These are phyloP conservation scores for Xylaria sp. DNA, from an alignment of 2,329 filamentous ascomycete genomes.

Conservation along the genomic window DNA sequence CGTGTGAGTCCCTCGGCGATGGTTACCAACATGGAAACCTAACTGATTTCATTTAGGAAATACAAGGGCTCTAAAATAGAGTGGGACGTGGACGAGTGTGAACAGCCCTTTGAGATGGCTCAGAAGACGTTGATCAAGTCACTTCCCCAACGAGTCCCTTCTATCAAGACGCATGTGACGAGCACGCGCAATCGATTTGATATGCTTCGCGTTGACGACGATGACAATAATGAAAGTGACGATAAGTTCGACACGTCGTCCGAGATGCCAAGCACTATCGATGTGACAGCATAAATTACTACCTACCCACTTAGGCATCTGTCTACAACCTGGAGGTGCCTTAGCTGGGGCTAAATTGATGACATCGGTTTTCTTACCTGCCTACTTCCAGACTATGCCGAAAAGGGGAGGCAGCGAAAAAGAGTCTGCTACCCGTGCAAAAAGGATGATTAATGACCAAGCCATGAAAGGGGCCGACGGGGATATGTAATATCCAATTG, in stretches of 20 bases:
- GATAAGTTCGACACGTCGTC: constrained; percentile 42
- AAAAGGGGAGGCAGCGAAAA: not conserved
- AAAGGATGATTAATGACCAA: not conserved
- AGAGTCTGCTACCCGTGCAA: not conserved
- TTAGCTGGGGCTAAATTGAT: not conserved
- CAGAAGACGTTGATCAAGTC: constrained; percentile 33
- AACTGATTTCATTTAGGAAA: constrained; percentile 50
- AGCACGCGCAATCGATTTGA: constrained; percentile 38
- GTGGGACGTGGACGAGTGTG: constrained; percentile 76
- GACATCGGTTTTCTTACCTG: not conserved
- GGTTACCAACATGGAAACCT: constrained; percentile 19
- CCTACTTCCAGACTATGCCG: not conserved
- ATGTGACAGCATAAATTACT: constrained; percentile 30
- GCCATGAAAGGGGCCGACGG: constrained; percentile 14
- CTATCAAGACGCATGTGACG: constrained; percentile 20
- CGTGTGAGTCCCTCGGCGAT: constrained; percentile 45
- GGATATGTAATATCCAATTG: constrained; percentile 24
- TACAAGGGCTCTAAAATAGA: constrained; percentile 76
- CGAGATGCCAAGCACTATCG: constrained; percentile 37
- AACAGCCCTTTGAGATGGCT: constrained; percentile 55
- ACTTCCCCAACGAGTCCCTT: constrained; percentile 13
- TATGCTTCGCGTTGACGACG: constrained; percentile 39
- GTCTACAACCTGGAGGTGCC: not conserved
- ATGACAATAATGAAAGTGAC: constrained; percentile 39
- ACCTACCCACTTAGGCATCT: not conserved